These are phyloP conservation scores for Cyclostephanos tholiformis DNA, from an alignment of 108 stramenopile genomes.

Conservation along the genomic window DNA sequence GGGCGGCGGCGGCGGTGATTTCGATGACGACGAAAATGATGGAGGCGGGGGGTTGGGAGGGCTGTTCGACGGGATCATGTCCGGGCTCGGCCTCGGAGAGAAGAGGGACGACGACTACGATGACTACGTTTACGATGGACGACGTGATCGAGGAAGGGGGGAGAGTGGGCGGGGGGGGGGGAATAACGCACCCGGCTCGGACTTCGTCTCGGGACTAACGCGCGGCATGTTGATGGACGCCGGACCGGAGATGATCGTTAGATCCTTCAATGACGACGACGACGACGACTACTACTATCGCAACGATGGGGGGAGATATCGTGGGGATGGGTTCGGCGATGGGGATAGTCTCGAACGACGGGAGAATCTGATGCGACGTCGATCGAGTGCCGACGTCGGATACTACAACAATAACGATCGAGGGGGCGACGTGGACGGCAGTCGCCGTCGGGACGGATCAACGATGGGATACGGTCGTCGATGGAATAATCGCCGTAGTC, in stretches of 20 bases:
- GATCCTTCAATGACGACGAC: background rate
- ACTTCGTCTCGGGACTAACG: conserved; percentile 12
- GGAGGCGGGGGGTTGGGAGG: background rate
- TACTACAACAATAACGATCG: too few relatives aligned
- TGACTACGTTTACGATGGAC: background rate
- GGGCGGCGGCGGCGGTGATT: background rate
- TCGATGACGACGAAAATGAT: background rate
- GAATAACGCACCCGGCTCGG: background rate
- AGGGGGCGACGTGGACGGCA: background rate
- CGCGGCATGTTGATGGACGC: conserved; percentile 13
- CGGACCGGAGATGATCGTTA: background rate
- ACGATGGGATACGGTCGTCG: conserved; percentile 1
- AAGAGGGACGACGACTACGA: background rate
- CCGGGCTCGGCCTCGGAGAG: conserved; percentile 3
- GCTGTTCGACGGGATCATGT: conserved; percentile 15
- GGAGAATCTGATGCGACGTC: background rate
- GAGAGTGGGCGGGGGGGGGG: too few relatives aligned
- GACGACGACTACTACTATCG: background rate
- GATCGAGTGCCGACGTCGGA: too few relatives aligned
- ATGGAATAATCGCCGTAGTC: background rate
- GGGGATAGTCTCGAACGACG: too few relatives aligned
- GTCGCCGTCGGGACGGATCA: background rate
- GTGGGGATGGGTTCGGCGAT: too few relatives aligned
- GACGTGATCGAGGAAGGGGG: background rate
- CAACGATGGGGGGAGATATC: background rate